A percentile compares a stretch with the other conserved stretches of the same genome.
These are phyloP conservation scores for Sclerotinia borealis DNA, from an alignment of 2,329 filamentous ascomycete genomes.

Conservation along the genomic window DNA sequence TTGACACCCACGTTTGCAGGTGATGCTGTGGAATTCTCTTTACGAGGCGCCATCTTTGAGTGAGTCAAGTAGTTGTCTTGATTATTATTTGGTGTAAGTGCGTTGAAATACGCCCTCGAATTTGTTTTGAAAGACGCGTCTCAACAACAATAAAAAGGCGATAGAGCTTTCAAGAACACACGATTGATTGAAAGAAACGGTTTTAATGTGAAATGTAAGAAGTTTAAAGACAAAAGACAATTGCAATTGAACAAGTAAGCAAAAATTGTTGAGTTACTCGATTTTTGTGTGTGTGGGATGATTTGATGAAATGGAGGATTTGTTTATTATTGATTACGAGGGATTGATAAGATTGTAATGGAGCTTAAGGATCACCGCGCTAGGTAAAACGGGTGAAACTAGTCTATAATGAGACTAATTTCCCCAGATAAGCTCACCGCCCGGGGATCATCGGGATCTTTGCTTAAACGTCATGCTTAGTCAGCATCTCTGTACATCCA, in stretches of 20 bases:
- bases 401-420: neutral
- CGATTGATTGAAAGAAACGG: neutral
- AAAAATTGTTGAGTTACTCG: neutral
- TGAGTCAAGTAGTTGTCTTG: neutral
- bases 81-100: neutral
- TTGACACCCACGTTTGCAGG: constrained; percentile 2
- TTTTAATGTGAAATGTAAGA: neutral
- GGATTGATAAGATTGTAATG: neutral
- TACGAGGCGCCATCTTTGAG: neutral
- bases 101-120: neutral
- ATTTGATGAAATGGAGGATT: neutral
- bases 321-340: neutral
- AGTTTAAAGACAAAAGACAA: neutral
- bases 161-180: neutral
- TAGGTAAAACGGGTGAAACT: neutral
- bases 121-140: neutral
- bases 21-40: neutral
- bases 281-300: neutral
- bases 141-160: neutral
- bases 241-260: neutral
- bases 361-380: neutral
- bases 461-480: neutral
- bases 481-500: no score
- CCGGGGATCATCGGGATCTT: neutral
- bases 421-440: neutral